A percentile compares a stretch with the other conserved stretches of the same genome.
phyloP scores from a whole-genome alignment of 1,284 basidiomycete genomes.

The Ganoderma lucidum region DNA sequence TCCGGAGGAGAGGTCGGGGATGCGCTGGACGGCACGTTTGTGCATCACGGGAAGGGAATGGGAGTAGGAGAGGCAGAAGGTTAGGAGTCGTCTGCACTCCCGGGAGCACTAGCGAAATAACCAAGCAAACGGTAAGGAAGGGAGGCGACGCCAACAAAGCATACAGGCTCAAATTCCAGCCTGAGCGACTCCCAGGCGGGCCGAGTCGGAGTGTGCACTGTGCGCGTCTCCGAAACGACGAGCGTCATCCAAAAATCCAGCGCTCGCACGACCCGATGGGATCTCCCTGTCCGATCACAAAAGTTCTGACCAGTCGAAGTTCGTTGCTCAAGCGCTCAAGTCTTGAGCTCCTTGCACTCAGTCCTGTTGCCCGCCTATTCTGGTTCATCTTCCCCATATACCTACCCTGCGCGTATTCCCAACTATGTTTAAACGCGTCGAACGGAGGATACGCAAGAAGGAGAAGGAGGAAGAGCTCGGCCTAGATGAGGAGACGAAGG shows the following conservation, averaged over 20 bases:
- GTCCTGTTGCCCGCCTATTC: constrained; percentile 4
- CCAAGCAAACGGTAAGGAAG: neutral
- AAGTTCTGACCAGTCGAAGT: constrained; percentile 14
- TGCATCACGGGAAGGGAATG: constrained; percentile 18
- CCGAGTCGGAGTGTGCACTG: neutral
- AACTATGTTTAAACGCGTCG: constrained; percentile 84
- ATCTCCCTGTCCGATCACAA: constrained; percentile 14
- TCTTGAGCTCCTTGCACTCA: neutral
- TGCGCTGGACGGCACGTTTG: constrained; percentile 16
- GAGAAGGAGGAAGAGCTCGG: constrained; percentile 77
- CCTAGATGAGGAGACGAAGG: constrained; percentile 74
- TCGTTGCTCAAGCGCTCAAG: neutral
- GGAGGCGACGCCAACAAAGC: neutral
- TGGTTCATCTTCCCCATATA: neutral
- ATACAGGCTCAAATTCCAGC: neutral
- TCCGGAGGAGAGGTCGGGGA: constrained; percentile 20
- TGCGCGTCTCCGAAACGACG: neutral
- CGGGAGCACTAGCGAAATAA: neutral
- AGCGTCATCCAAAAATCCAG: constrained; percentile 19
- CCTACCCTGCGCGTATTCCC: neutral
- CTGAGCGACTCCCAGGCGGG: too few relatives aligned
- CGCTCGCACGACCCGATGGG: constrained; percentile 21
- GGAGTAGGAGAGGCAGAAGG: neutral
- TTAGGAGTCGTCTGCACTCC: neutral
- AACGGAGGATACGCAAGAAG: constrained; percentile 70